Evolutionary conservation across 208 protist genomes (phyloP), one percentile per base, ranked within the genome.

Genomic region (Acanthamoeba castellanii): DNA sequence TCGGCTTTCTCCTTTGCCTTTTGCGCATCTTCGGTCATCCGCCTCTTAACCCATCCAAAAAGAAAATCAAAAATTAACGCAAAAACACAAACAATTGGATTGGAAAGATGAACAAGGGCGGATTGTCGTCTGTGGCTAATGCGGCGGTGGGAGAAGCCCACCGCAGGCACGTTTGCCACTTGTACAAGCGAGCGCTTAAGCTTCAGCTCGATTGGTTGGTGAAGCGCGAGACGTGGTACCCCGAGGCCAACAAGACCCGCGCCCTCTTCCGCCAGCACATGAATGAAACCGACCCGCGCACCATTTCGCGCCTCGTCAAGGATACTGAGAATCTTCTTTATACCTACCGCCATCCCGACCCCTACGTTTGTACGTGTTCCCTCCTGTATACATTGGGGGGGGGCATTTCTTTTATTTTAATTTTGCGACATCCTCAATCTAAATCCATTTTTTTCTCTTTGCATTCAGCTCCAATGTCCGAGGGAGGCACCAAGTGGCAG

Each of bases 401-500:
- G 37, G 37, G 14, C 22, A n/a, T n/a, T 81, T 22, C 14, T 27
- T 32, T 22, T 47, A 81, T 34, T 45, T n/a, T 30, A 18, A 22
- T 82, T 47, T 82, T 82, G 25, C 14, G 6, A 22, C 55, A 64
- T 89, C 20, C 34, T 5, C 81, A 13, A 64, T 61, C 16, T 89
- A 1, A 64, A 8, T 32, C 25, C 27, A 25, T 82, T 25, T 82
- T 82, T 25, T 14, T 20, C 18, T 55, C 4, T 47, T 20, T 27
- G 25, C 37, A 25, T 47, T 57, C 20, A 89, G 81, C 47, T 9
- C 81, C 84, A 25, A 37, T 52, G 30, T 32, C 84, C 25, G 30
- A 42, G 22, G 84, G 84, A n/a, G 84, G 84, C 27, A 68, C 55
- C 84, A 91, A 91, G 84, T 91, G 42, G 50, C 84, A 91, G 25